Base-by-base conservation (phyloP, 169 alveolate genomes). In the Cryptosporidium tyzzeri region DNA sequence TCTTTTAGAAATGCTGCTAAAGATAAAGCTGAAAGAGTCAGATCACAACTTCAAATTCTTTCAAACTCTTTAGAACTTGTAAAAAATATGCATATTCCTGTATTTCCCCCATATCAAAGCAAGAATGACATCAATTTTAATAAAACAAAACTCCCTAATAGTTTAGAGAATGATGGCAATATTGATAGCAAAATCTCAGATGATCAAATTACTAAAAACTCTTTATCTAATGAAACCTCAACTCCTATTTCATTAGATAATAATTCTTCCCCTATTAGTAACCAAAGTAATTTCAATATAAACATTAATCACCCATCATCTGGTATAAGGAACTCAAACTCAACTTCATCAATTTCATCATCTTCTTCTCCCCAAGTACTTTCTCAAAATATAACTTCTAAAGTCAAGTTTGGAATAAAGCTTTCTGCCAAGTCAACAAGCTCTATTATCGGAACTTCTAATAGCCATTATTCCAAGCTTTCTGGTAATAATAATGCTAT, bases 11-110 rank as follows among this genome's bases (percentile, higher is more conserved):
- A 62, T 33, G 62, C 80, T 44, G 75, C 89, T 33, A 80, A 59
- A 48, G 89, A 80, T 45, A 80, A 50, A 65, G 89, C 89, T 44
- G 89, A 80, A 26, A 80, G 89, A 44, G 69, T 67, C 65, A 80
- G 89, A 80, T 35, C 58, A 6, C 89, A 80, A 50, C 70, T 80
- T 21, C 71, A 80, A 65, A 44, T 80, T 23, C 70, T 80, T 16
- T 61, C 21, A 2, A 80, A 65, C 37, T 80, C 89, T 29, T 67
- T 80, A 12, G 89, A 80, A 23, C 55, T 59, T 14, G 89, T 80
- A 41, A 80, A 62, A 21, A 62, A 80, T 39, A 80, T 80, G 89
- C 44, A 80, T 14, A 16, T 80, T 59, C 89, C 89, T 18, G 48
- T 80, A 10, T 80, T 80, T 45, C 89, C 89, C 26, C 75, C 59